These are phyloP conservation scores for Tylopilus orsonianus DNA, from an alignment of 1,284 basidiomycete genomes.

Conservation along the genomic window DNA sequence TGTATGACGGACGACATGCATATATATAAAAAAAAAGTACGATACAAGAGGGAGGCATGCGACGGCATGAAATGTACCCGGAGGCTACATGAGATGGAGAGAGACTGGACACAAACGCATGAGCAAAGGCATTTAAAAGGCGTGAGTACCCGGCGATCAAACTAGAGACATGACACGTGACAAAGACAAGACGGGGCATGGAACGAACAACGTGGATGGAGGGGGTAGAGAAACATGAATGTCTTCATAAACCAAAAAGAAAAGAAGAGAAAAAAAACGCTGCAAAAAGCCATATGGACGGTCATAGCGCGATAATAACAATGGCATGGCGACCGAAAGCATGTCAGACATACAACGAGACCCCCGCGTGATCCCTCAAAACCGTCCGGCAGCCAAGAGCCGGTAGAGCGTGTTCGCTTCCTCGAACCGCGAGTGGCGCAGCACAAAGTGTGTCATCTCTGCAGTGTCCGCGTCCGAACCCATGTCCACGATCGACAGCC, in stretches of 20 bases:
- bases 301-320: neutral
- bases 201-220: neutral
- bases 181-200: conserved; percentile 4
- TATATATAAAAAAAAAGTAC: too few relatives aligned
- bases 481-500: conserved; percentile 58
- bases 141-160: conserved; percentile 1
- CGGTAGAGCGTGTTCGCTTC: conserved; percentile 73
- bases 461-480: conserved; percentile 61
- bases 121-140: too few relatives aligned
- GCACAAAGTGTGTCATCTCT: conserved; percentile 72
- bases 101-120: too few relatives aligned
- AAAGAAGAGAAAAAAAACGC: too few relatives aligned
- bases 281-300: neutral
- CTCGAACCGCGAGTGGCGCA: conserved; percentile 67
- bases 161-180: neutral
- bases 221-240: conserved; percentile 7
- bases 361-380: conserved; percentile 27
- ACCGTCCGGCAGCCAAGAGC: conserved; percentile 44
- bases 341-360: neutral
- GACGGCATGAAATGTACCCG: neutral
- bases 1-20: neutral
- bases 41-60: neutral
- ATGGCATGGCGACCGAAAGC: neutral
- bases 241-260: conserved; percentile 24
- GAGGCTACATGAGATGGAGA: neutral